Conservation (phyloP, 306 rosid species). For the Malus orientalis region DNA sequence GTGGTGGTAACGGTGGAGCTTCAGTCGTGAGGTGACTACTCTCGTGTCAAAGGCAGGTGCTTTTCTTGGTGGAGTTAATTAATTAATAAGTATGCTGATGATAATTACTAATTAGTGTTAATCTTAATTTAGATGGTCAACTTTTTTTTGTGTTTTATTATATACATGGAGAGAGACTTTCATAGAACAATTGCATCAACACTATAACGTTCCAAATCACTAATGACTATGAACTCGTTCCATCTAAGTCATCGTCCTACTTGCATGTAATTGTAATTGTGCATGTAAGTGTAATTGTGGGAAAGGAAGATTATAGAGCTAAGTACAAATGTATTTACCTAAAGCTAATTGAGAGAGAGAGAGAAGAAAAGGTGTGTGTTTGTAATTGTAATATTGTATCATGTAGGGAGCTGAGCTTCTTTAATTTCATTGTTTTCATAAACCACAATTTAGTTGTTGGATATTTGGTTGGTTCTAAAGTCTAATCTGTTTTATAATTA, state of each 20-base stretch:
- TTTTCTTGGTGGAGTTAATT: neutral
- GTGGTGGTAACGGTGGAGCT: conserved; percentile 12
- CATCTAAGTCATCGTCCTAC: no score
- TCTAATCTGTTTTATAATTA: neutral
- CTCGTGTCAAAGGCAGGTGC: conserved; percentile 31
- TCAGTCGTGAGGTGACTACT: conserved; percentile 4
- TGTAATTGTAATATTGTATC: neutral
- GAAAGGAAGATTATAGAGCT: neutral
- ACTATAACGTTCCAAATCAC: no score
- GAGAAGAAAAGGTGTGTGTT: neutral
- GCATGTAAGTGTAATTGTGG: conserved; percentile 9
- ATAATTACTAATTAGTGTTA: neutral
- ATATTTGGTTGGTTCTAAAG: neutral
- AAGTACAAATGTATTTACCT: neutral
- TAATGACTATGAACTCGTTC: neutral
- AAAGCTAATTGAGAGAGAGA: conserved; percentile 7
- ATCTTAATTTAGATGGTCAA: neutral
- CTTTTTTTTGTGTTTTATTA: neutral
- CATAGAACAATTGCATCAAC: neutral
- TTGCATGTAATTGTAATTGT: no score
- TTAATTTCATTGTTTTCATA: neutral
- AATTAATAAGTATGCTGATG: neutral
- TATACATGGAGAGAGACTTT: neutral
- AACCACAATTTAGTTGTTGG: neutral
- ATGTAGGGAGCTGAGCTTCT: neutral